Conservation (phyloP, 352 stramenopile species). For the Globisporangium alternatum region DNA sequence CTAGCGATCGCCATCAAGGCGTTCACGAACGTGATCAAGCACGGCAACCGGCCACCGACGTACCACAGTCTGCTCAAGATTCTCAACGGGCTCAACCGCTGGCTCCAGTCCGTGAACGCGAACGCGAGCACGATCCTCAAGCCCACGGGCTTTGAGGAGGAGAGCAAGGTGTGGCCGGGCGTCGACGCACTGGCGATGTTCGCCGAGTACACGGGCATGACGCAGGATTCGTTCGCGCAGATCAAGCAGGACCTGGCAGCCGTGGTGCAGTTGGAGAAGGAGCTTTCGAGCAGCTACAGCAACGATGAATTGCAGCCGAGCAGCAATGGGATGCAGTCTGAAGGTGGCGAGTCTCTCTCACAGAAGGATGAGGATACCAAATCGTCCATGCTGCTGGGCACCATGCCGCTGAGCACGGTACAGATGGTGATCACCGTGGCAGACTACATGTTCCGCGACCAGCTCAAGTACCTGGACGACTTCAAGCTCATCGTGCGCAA, state of each 20-base stretch:
- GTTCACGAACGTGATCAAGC: conserved; percentile 67
- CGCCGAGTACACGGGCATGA: conserved; percentile 55
- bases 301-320: conserved; percentile 22
- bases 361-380: conserved; percentile 23
- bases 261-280: conserved; percentile 56
- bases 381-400: conserved; percentile 34
- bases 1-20: conserved; percentile 54
- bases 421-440: conserved; percentile 62
- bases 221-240: conserved; percentile 36
- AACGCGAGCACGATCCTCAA: conserved; percentile 45
- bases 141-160: conserved; percentile 62
- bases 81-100: conserved; percentile 59
- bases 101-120: conserved; percentile 44
- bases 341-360: conserved; percentile 7
- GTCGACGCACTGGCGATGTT: conserved; percentile 69
- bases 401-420: conserved; percentile 53
- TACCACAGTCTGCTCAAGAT: conserved; percentile 53
- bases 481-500: conserved; percentile 72
- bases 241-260: conserved; percentile 44
- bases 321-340: conserved; percentile 17
- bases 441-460: conserved; percentile 81
- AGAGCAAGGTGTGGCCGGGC: conserved; percentile 70
- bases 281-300: conserved; percentile 31
- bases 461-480: conserved; percentile 77
- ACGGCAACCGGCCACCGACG: conserved; percentile 43